Evolutionary conservation across 164 flowering plant species (phyloP).

Genomic region (Nymphaea colorata): DNA sequence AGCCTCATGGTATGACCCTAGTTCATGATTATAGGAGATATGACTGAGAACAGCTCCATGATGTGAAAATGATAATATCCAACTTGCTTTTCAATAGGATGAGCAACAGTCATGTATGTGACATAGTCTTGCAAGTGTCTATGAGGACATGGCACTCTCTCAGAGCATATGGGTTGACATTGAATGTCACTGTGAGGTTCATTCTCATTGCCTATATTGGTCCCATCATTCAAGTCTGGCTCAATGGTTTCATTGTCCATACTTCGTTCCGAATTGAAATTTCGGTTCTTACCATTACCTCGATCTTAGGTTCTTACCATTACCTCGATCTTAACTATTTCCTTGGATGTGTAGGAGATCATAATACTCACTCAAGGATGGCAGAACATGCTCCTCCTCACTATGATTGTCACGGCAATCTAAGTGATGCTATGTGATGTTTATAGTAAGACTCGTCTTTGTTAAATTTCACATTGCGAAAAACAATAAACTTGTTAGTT

Average conservation of each 20-base stretch:
- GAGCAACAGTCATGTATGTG: neutral
- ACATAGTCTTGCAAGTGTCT: neutral
- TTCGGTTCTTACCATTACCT: neutral
- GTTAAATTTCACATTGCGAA: neutral
- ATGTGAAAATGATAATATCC: neutral
- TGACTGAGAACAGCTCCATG: neutral
- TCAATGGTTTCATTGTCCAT: neutral
- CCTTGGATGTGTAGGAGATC: too few relatives aligned
- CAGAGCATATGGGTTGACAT: neutral
- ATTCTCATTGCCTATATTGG: neutral
- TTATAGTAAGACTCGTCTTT: neutral
- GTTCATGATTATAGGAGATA: neutral
- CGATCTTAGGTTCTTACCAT: too few relatives aligned
- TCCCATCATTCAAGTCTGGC: neutral
- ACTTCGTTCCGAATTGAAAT: neutral
- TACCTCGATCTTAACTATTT: too few relatives aligned
- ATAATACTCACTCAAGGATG: too few relatives aligned
- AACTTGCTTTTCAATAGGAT: neutral
- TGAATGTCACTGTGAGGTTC: neutral
- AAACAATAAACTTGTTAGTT: neutral
- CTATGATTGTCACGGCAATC: neutral
- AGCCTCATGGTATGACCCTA: neutral
- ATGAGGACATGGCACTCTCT: neutral
- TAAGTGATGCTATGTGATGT: neutral
- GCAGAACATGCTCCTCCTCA: neutral